phyloP scores from a whole-genome alignment of 345 rosid genomes.

The Linum trigynum region DNA sequence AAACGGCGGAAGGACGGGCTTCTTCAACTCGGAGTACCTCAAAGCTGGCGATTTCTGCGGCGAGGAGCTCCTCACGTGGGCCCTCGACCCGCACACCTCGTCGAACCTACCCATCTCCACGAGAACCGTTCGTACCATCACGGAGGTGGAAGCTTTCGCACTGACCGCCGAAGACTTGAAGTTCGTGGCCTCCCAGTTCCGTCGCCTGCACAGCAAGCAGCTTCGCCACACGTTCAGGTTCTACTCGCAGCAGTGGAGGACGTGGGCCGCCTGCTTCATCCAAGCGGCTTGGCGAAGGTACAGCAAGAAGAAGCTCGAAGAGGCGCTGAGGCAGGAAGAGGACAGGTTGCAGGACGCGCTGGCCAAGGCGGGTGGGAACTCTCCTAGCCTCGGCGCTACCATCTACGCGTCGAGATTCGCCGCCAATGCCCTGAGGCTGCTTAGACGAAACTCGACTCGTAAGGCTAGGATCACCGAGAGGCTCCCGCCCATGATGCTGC shows the following conservation, averaged over 20 bases:
- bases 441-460: slow-evolving; percentile 40
- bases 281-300: slow-evolving; percentile 89
- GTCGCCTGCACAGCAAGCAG: slow-evolving; percentile 83
- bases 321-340: slow-evolving; percentile 58
- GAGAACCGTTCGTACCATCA: slow-evolving; percentile 56
- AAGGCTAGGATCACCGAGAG: slow-evolving; percentile 56
- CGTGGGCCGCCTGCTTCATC: slow-evolving; percentile 88
- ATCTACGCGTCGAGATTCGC: slow-evolving; percentile 83
- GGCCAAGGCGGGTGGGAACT: slow-evolving; percentile 49
- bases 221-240: slow-evolving; percentile 73
- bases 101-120: slow-evolving; percentile 81
- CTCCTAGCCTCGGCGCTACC: slow-evolving; percentile 84
- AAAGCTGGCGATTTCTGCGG: slow-evolving; percentile 88
- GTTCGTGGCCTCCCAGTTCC: slow-evolving; percentile 73
- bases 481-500: slow-evolving; percentile 59
- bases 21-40: slow-evolving; percentile 63
- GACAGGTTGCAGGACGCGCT: slow-evolving; percentile 67
- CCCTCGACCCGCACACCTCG: slow-evolving; percentile 73
- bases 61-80: slow-evolving; percentile 92
- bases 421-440: slow-evolving; percentile 57
- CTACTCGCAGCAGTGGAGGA: slow-evolving; percentile 85
- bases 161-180: slow-evolving; percentile 75
- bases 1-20: slow-evolving; percentile 78
- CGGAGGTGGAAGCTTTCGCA: slow-evolving; percentile 90
- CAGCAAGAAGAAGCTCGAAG: slow-evolving; percentile 60